These are phyloP conservation scores for Amphicarpaea edgeworthii DNA, from an alignment of 306 rosid species.

Conservation along the genomic window DNA sequence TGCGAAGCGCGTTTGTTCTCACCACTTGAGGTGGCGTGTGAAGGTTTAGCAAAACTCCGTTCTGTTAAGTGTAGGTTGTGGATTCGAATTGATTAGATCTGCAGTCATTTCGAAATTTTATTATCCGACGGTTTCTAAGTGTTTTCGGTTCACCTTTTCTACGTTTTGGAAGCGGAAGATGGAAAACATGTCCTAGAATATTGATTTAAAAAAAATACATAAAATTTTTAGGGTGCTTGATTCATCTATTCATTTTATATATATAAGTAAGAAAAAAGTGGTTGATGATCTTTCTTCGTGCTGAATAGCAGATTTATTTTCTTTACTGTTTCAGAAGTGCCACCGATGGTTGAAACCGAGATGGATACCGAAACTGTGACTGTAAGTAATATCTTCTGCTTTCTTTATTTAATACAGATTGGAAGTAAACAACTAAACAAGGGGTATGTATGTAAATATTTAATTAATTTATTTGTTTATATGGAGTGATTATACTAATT, in stretches of 20 bases:
- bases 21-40: background rate
- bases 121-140: conserved; percentile 1
- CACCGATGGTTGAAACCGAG: conserved; percentile 46
- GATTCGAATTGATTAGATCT: conserved; percentile 38
- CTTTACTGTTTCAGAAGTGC: conserved; percentile 28
- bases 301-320: conserved; percentile 34
- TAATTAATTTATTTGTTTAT: background rate
- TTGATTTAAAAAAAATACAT: background rate
- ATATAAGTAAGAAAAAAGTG: background rate
- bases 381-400: conserved; percentile 41
- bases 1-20: background rate
- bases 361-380: conserved; percentile 45
- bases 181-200: background rate
- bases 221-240: too few species aligned
- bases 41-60: background rate
- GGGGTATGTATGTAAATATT: background rate
- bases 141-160: background rate
- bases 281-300: conserved; percentile 38
- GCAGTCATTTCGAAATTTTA: background rate
- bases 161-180: conserved; percentile 26
- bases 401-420: background rate
- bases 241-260: conserved; percentile 1
- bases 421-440: background rate
- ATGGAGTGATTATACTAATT: background rate
- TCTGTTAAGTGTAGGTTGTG: background rate